These are phyloP conservation scores for Crataegus laevigata DNA, from an alignment of 306 rosid species.

Conservation along the genomic window DNA sequence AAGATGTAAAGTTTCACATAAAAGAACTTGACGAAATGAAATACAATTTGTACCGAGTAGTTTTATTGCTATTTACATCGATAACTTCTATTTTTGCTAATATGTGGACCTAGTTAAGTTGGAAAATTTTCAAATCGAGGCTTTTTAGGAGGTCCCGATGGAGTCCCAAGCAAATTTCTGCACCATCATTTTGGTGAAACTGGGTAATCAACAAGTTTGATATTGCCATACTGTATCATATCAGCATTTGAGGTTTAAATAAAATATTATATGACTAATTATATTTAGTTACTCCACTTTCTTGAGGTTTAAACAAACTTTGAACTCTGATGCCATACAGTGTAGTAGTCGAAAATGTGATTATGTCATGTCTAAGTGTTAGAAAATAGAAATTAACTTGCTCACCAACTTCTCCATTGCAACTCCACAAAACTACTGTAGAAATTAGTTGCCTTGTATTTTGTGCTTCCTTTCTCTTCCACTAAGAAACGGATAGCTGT, in stretches of 20 bases:
- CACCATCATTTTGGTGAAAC: background rate
- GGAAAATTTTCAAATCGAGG: no score
- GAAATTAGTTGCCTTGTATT: background rate
- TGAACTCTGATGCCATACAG: background rate
- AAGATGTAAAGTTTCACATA: no score
- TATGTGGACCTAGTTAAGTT: no score
- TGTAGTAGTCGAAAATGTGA: background rate
- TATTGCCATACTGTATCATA: no score
- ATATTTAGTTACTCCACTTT: background rate
- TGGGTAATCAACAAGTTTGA: background rate
- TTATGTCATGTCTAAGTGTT: background rate
- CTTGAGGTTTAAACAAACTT: background rate
- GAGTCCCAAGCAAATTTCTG: background rate
- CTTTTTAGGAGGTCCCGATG: background rate
- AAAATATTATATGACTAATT: background rate
- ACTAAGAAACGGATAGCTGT: constrained; percentile 12
- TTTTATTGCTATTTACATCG: no score
- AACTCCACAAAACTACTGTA: background rate
- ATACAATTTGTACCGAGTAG: no score
- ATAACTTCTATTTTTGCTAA: no score
- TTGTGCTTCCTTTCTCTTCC: background rate
- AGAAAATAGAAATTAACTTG: constrained; percentile 2
- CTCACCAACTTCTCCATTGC: background rate
- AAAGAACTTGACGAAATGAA: no score
- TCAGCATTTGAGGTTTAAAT: background rate